Evolutionary conservation across 805 yeast genomes (phyloP).

Genomic region (Tetrapisispora fleetii): DNA sequence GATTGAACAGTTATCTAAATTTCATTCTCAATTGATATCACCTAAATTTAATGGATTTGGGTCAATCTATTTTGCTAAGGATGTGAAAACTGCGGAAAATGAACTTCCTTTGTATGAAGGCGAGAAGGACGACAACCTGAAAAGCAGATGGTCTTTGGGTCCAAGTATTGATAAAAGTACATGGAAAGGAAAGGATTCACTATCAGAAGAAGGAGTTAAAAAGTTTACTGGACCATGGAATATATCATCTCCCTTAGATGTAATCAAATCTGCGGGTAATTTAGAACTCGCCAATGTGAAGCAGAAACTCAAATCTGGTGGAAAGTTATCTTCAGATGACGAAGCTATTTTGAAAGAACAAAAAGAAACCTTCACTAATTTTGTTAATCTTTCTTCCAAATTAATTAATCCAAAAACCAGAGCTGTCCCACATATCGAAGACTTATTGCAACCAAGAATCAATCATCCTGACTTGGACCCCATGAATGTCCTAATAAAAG

Average conservation of each 20-base stretch:
- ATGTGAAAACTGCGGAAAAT: background rate
- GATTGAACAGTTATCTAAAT: conserved; percentile 63
- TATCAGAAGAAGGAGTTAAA: conserved; percentile 42
- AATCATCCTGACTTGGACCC: conserved; percentile 84
- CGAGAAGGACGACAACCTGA: conserved; percentile 42
- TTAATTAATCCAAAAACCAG: conserved; percentile 44
- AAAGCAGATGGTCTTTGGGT: conserved; percentile 79
- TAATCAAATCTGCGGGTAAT: conserved; percentile 53
- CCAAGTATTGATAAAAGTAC: conserved; percentile 75
- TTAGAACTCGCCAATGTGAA: conserved; percentile 56
- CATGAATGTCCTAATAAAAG: conserved; percentile 59
- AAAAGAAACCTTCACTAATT: conserved; percentile 51
- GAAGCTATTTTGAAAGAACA: conserved; percentile 44
- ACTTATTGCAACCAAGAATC: conserved; percentile 63
- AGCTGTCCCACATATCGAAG: conserved; percentile 51
- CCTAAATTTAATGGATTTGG: conserved; percentile 67
- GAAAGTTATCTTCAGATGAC: conserved; percentile 35
- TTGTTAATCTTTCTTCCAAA: conserved; percentile 44
- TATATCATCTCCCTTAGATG: conserved; percentile 42
- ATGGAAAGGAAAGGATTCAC: conserved; percentile 53
- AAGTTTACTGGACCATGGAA: conserved; percentile 70
- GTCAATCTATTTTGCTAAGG: conserved; percentile 55
- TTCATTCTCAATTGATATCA: conserved; percentile 45
- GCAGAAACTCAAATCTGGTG: conserved; percentile 31
- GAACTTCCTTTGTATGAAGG: conserved; percentile 39